These are phyloP conservation scores for Ophiognomonia clavigignenti-juglandacearum DNA, from an alignment of 2,329 filamentous ascomycete genomes.

Conservation along the genomic window DNA sequence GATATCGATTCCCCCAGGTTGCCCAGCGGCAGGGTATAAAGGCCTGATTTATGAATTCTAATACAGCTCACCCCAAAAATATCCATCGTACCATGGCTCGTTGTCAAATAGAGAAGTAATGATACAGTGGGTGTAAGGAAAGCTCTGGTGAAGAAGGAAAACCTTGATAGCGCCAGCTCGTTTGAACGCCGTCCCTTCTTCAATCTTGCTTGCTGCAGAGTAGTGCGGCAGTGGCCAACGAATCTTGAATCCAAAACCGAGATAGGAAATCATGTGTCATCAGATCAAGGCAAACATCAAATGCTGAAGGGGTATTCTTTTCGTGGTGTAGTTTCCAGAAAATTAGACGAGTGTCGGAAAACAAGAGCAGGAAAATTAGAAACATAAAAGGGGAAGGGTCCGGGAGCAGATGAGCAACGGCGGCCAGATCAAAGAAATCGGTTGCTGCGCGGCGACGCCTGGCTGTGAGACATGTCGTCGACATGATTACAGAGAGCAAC, in stretches of 20 bases:
- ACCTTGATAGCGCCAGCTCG: background rate
- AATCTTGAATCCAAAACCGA: background rate
- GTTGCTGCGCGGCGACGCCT: constrained; percentile 45
- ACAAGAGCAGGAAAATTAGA: background rate
- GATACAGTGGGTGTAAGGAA: constrained; percentile 4
- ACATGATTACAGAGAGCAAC: constrained; percentile 91
- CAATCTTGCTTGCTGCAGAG: constrained; percentile 5
- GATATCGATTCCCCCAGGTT: background rate
- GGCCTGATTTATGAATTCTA: constrained; percentile 5
- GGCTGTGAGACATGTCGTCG: constrained; percentile 56
- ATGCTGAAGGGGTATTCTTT: constrained; percentile 15
- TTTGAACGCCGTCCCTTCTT: constrained; percentile 6
- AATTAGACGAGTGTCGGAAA: background rate
- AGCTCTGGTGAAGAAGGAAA: background rate
- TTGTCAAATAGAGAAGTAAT: constrained; percentile 2
- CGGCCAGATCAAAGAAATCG: constrained; percentile 18
- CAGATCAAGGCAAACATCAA: constrained; percentile 3
- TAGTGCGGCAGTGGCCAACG: background rate
- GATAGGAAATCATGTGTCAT: constrained; percentile 5
- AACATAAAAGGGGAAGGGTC: background rate
- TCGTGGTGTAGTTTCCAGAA: constrained; percentile 3
- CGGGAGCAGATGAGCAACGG: too few species aligned
- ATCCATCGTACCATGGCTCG: background rate
- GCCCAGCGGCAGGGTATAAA: constrained; percentile 9
- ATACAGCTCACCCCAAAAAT: background rate